phyloP scores from a whole-genome alignment of 805 yeast species.

The Candida stauntonica region DNA sequence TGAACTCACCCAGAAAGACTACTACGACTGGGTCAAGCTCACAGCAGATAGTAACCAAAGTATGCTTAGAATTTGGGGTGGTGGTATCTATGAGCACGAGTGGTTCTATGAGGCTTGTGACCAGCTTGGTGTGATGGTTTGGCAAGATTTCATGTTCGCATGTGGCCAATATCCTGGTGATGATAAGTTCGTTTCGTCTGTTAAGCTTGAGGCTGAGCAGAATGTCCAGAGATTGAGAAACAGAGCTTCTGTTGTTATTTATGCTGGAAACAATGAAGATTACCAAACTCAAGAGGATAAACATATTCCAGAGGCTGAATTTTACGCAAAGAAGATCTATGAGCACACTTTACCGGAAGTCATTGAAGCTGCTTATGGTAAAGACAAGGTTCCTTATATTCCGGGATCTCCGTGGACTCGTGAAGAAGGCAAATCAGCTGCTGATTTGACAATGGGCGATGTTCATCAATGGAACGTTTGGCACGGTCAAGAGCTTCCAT shows the following conservation, averaged over 20 bases:
- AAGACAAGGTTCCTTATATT: slow-evolving; percentile 34
- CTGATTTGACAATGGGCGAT: slow-evolving; percentile 42
- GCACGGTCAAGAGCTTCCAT: slow-evolving; percentile 48
- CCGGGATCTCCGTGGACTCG: slow-evolving; percentile 51
- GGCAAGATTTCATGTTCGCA: slow-evolving; percentile 58
- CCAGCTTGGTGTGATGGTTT: slow-evolving; percentile 34
- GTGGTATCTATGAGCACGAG: slow-evolving; percentile 20
- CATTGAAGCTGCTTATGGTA: slow-evolving; percentile 45
- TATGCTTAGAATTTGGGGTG: slow-evolving; percentile 23
- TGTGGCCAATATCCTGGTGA: slow-evolving; percentile 51
- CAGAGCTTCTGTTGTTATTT: slow-evolving; percentile 33
- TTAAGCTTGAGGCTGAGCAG: slow-evolving; percentile 33
- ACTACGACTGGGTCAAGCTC: slow-evolving; percentile 12
- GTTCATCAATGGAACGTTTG: slow-evolving; percentile 55
- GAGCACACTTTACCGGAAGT: slow-evolving; percentile 30
- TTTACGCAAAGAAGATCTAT: slow-evolving; percentile 17
- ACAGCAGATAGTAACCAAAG: slow-evolving; percentile 15
- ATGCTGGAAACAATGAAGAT: slow-evolving; percentile 22
- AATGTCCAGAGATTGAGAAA: slow-evolving; percentile 40
- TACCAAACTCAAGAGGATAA: slow-evolving; percentile 15
- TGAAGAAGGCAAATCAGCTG: slow-evolving; percentile 28
- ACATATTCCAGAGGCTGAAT: slow-evolving; percentile 12
- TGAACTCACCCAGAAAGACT: slow-evolving; percentile 10
- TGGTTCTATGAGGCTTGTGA: slow-evolving; percentile 16
- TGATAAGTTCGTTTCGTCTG: slow-evolving; percentile 31